These are phyloP conservation scores for Boletus fagicola DNA, from an alignment of 768 basidiomycete species.

Conservation along the genomic window DNA sequence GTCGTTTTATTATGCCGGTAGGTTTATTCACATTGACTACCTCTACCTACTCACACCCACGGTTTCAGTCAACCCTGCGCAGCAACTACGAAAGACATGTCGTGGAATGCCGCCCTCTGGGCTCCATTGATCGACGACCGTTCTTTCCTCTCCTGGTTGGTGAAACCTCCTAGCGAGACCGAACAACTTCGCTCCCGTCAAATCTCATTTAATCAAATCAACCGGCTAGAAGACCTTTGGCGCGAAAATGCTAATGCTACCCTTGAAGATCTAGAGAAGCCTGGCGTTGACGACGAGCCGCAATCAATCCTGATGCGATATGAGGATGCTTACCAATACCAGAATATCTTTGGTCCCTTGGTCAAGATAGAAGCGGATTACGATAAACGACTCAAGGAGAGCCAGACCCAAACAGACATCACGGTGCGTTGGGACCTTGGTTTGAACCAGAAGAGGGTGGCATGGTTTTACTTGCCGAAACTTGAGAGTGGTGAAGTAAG, in stretches of 20 bases:
- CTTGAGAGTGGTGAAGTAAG: constrained; percentile 97
- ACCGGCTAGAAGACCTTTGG: constrained; percentile 97
- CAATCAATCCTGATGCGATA: constrained; percentile 88
- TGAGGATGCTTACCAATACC: constrained; percentile 99
- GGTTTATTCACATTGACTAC: constrained; percentile 22
- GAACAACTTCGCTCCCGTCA: constrained; percentile 96
- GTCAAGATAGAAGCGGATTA: constrained; percentile 99
- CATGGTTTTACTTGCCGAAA: constrained; percentile 96
- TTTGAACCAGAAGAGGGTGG: constrained; percentile 97
- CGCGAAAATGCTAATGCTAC: constrained; percentile 93
- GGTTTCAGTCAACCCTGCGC: constrained; percentile 89
- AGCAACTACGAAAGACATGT: constrained; percentile 94
- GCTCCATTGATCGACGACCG: constrained; percentile 98
- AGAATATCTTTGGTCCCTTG: constrained; percentile 98
- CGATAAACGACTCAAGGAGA: constrained; percentile 96
- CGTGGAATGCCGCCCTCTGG: constrained; percentile 98
- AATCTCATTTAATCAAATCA: constrained; percentile 96
- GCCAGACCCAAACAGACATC: constrained; percentile 97
- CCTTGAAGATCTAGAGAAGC: constrained; percentile 94
- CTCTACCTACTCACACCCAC: neutral
- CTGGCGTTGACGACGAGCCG: constrained; percentile 96
- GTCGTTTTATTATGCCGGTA: constrained; percentile 96
- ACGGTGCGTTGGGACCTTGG: constrained; percentile 97
- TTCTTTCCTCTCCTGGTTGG: constrained; percentile 98
- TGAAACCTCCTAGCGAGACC: constrained; percentile 94